Conservation (phyloP, 768 basidiomycete species). For the Mycena venus region DNA sequence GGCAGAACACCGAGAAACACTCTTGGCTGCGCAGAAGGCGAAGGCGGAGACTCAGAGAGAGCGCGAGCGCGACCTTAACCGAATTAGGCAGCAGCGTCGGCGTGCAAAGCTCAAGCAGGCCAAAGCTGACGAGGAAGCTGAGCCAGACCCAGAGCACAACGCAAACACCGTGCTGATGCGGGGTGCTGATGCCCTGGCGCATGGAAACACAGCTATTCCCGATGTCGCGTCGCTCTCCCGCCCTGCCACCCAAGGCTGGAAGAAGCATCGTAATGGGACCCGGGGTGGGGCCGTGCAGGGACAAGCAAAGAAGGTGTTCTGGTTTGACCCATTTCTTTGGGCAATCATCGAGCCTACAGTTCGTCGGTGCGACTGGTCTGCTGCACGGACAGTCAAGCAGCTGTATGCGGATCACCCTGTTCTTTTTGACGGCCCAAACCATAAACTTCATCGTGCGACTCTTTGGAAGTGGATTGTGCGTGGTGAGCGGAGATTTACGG, state of each 20-base stretch:
- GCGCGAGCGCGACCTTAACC: background rate
- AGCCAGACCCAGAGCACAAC: background rate
- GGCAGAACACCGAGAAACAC: background rate
- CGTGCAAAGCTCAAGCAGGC: background rate
- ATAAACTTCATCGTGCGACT: background rate
- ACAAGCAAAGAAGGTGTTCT: background rate
- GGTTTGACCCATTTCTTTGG: too few species aligned
- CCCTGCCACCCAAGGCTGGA: background rate
- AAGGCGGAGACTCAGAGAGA: background rate
- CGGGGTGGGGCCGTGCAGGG: background rate
- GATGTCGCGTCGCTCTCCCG: background rate
- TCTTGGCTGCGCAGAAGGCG: background rate
- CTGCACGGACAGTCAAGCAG: background rate
- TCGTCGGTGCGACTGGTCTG: background rate
- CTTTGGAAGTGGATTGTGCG: background rate
- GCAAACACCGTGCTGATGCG: background rate
- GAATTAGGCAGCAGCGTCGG: background rate
- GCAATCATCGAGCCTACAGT: constrained; percentile 7
- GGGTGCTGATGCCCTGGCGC: background rate
- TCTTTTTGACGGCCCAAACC: background rate
- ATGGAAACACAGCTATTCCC: background rate
- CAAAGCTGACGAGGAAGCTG: background rate
- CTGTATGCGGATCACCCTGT: background rate
- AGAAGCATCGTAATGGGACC: background rate
- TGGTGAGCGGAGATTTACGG: background rate